Conservation (phyloP, 331 rosid genomes). For the Malus hybrid region DNA sequence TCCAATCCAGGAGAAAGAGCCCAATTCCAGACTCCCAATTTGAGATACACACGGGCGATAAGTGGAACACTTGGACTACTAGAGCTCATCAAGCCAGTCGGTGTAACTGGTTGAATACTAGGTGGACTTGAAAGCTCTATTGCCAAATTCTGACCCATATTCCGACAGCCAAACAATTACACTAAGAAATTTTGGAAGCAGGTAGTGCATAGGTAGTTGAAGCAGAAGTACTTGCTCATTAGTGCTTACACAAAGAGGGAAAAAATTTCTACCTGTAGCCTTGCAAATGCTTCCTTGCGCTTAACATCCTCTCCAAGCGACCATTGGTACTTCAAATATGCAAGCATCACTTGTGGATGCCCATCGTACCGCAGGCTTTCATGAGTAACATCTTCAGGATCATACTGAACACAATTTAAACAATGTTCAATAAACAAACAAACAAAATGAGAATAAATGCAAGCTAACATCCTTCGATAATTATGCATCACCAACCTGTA, state of each 20-base stretch:
- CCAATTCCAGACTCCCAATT: constrained; percentile 86
- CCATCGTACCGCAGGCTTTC: constrained; percentile 73
- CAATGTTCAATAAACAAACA: constrained; percentile 1
- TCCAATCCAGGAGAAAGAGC: constrained; percentile 76
- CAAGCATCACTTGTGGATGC: constrained; percentile 91
- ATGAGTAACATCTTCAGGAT: constrained; percentile 56
- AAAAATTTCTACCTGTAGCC: constrained; percentile 66
- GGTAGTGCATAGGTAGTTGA: constrained; percentile 2
- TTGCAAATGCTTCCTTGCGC: constrained; percentile 90
- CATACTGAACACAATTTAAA: constrained; percentile 45
- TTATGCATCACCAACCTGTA: constrained; percentile 59
- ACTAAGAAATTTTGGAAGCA: neutral
- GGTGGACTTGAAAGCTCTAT: constrained; percentile 61
- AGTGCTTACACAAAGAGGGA: neutral
- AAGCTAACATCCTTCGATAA: constrained; percentile 14
- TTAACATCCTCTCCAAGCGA: constrained; percentile 92
- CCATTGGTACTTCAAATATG: constrained; percentile 89
- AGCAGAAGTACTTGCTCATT: neutral
- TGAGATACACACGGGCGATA: constrained; percentile 77
- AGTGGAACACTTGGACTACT: constrained; percentile 62
- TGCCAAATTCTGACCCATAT: constrained; percentile 53
- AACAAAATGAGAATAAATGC: constrained; percentile 6
- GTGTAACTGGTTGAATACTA: constrained; percentile 43
- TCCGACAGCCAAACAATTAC: constrained; percentile 17
- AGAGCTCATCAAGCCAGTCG: constrained; percentile 37